Evolutionary conservation across 495 filamentous ascomycete species (phyloP).

Genomic region (Ramalina peruviana): DNA sequence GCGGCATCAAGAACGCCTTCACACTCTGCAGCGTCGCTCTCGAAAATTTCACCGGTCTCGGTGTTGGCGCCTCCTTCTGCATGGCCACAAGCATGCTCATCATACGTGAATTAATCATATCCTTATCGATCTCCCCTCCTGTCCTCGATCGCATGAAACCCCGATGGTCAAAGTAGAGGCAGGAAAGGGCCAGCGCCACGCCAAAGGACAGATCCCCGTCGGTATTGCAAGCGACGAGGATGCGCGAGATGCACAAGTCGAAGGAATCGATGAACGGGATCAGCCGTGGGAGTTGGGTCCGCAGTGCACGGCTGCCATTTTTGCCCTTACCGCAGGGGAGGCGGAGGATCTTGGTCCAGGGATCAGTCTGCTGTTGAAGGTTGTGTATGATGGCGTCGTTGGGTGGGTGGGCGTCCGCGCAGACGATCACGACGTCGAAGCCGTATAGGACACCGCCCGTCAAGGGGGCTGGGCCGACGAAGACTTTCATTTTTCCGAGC

Average conservation of each 20-base stretch:
- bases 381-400: constrained; percentile 20
- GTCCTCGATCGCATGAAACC: constrained; percentile 23
- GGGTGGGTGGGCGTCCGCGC: constrained; percentile 19
- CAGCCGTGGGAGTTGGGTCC: constrained; percentile 46
- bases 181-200: constrained; percentile 46
- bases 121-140: constrained; percentile 43
- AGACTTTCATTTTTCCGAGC: constrained; percentile 20
- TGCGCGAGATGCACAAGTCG: constrained; percentile 15
- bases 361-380: constrained; percentile 21
- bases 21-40: constrained; percentile 72
- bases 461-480: constrained; percentile 17
- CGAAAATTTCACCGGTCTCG: constrained; percentile 43
- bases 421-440: constrained; percentile 35
- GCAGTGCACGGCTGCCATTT: constrained; percentile 59
- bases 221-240: constrained; percentile 45
- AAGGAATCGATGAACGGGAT: constrained; percentile 27
- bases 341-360: constrained; percentile 31
- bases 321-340: constrained; percentile 54
- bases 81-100: constrained; percentile 63
- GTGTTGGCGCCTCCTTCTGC: constrained; percentile 42
- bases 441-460: constrained; percentile 1
- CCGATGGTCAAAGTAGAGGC: constrained; percentile 43
- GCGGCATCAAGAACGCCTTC: constrained; percentile 72
- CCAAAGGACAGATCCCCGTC: constrained; percentile 55
- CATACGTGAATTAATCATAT: constrained; percentile 58